Conservation (phyloP, 805 yeast species). For the Metschnikowia chrysomelidarum region DNA sequence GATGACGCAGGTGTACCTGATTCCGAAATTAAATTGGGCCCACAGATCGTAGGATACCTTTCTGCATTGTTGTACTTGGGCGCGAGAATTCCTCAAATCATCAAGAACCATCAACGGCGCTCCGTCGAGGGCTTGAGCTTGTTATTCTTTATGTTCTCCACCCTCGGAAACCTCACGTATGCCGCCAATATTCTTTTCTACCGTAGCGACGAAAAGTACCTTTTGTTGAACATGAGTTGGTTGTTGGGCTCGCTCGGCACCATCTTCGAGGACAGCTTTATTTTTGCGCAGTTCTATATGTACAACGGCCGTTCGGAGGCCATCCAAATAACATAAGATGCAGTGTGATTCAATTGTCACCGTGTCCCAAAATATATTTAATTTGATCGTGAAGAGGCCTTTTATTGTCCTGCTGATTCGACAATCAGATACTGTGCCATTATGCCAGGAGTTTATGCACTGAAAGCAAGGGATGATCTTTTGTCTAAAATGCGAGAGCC, state of each 20-base stretch:
- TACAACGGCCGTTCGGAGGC: slow-evolving; percentile 40
- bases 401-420: too few relatives aligned
- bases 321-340: slow-evolving; percentile 5
- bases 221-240: slow-evolving; percentile 70
- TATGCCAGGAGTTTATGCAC: too few relatives aligned
- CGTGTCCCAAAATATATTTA: too few relatives aligned
- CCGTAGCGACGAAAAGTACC: slow-evolving; percentile 59
- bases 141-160: slow-evolving; percentile 70
- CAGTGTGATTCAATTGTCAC: too few relatives aligned
- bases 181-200: slow-evolving; percentile 70
- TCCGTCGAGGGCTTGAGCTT: slow-evolving; percentile 86
- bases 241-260: slow-evolving; percentile 77
- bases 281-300: slow-evolving; percentile 64
- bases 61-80: slow-evolving; percentile 68
- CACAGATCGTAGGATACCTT: slow-evolving; percentile 67
- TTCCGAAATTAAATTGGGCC: slow-evolving; percentile 43
- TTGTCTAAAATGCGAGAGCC: too few relatives aligned
- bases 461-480: too few relatives aligned
- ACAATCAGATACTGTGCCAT: too few relatives aligned
- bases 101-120: slow-evolving; percentile 71
- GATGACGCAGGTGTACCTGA: slow-evolving; percentile 21
- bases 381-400: too few relatives aligned
- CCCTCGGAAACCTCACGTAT: slow-evolving; percentile 72
- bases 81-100: slow-evolving; percentile 77
- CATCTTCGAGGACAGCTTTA: slow-evolving; percentile 63